Conservation (phyloP, 2,329 filamentous ascomycete species). For the Uncinocarpus reesii region DNA sequence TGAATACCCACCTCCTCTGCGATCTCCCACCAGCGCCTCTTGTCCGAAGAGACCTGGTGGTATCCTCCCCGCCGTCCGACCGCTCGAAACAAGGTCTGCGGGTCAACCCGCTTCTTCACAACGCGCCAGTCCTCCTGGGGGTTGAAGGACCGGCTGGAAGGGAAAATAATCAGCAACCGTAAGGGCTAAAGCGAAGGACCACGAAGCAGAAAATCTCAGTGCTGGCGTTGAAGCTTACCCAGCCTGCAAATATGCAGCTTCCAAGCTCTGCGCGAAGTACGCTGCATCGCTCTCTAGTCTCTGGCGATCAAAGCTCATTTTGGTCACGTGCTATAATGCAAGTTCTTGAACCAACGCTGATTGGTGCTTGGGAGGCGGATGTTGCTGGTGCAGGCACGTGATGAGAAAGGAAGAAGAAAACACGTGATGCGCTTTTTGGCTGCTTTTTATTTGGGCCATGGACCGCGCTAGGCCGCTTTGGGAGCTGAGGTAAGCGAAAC, state of each 20-base stretch:
- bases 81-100: conserved; percentile 13
- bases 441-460: not conserved
- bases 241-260: not conserved
- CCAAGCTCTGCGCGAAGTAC: not conserved
- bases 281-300: not conserved
- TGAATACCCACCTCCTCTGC: conserved; percentile 3
- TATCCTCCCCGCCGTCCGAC: conserved; percentile 12
- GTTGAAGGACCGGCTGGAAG: not conserved
- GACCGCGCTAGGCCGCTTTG: not conserved
- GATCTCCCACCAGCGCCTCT: conserved; percentile 15
- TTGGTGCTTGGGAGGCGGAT: not conserved
- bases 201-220: not conserved
- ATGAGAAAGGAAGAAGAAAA: not conserved
- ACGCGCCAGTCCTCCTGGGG: not conserved
- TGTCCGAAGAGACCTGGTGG: conserved; percentile 11
- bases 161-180: not conserved
- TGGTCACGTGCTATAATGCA: not conserved
- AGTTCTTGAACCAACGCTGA: not conserved
- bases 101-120: conserved; percentile 11
- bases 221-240: conserved; percentile 6
- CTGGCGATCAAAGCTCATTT: not conserved
- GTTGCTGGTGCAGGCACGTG: not conserved
- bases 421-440: not conserved
- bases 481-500: not conserved
- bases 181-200: not conserved